Evolutionary conservation across 23 red algal species (phyloP), one percentile per base, ranked within the genome.

Genomic region (Gracilaria caudata): DNA sequence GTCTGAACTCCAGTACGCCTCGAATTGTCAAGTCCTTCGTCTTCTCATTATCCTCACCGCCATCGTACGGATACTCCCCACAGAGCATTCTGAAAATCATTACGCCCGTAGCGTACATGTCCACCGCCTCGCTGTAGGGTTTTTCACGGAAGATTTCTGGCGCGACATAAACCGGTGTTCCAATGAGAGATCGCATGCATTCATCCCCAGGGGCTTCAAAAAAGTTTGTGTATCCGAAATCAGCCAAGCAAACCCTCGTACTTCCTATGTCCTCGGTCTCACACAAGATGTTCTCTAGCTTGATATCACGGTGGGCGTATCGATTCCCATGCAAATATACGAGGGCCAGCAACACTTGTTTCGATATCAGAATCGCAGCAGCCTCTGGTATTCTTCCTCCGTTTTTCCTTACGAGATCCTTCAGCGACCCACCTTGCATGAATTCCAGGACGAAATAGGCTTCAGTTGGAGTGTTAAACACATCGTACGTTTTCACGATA

Each of bases 91-190:
- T 90, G 58, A 76, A 98, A 16, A 94, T 38, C 68, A 98, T 94
- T 20, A 98, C 96, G 39, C 96, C 96, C 19, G 72, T 41, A 11
- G 90, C 91, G 86, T 93, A 98, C 58, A 93, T 77, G 57, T 98
- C 96, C 0, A 98, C 96, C 32, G 83, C 64, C 64, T 49, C 38
- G 19, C 86, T 86, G 81, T 98, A 98, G 2, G 91, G 71, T 40
- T 92, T 71, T 23, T 79, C 77, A 65, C 81, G 70, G 35, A 94
- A 78, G 44, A 98, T 90, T 40, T 98, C 96, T 39, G 96, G 96
- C 55, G 96, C 96, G 10, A 98, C 87, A 65, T 98, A 98, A 3
- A 93, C 96, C 34, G 92, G 89, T 43, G 96, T 98, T 39, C 96
- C 96, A 26, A 98, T 81, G 20, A 84, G 66, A 47, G 60, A 75